Evolutionary conservation across 371 early-diverging fungal species (phyloP).

Genomic region (Mortierella sp.): DNA sequence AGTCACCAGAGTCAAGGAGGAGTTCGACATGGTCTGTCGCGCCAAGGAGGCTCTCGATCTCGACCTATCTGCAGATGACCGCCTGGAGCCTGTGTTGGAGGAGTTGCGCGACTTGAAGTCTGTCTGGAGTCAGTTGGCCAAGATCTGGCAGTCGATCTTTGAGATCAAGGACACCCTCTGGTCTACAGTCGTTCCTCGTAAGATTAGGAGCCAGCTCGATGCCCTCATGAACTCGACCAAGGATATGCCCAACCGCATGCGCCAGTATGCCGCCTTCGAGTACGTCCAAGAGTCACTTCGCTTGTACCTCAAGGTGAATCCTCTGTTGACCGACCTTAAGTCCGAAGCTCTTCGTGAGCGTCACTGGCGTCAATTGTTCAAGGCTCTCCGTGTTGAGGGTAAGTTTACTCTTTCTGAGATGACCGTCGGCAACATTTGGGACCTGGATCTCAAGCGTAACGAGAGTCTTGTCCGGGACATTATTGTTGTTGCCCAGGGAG

Average conservation of each 20-base stretch:
- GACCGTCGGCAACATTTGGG: conserved; percentile 97
- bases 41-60: conserved; percentile 97
- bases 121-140: conserved; percentile 92
- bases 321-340: conserved; percentile 90
- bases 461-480: conserved; percentile 89
- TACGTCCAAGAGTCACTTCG: conserved; percentile 90
- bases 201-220: conserved; percentile 90
- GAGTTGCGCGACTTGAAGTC: conserved; percentile 94
- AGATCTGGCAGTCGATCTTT: conserved; percentile 86
- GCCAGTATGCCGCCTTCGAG: conserved; percentile 98
- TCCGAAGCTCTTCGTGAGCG: conserved; percentile 97
- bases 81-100: conserved; percentile 90
- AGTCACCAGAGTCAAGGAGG: conserved; percentile 86
- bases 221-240: conserved; percentile 85
- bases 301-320: conserved; percentile 84
- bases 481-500: conserved; percentile 95
- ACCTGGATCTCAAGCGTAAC: conserved; percentile 90
- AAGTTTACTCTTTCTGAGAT: conserved; percentile 82
- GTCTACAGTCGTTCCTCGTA: conserved; percentile 91
- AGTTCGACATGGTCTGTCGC: conserved; percentile 89
- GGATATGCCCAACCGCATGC: conserved; percentile 95
- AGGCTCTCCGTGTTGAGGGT: conserved; percentile 81
- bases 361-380: conserved; percentile 96
- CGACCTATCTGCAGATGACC: conserved; percentile 75
- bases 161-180: conserved; percentile 93